Evolutionary conservation across 176 grass and related monocot genomes (phyloP).

Genomic region (Chloris gayana): DNA sequence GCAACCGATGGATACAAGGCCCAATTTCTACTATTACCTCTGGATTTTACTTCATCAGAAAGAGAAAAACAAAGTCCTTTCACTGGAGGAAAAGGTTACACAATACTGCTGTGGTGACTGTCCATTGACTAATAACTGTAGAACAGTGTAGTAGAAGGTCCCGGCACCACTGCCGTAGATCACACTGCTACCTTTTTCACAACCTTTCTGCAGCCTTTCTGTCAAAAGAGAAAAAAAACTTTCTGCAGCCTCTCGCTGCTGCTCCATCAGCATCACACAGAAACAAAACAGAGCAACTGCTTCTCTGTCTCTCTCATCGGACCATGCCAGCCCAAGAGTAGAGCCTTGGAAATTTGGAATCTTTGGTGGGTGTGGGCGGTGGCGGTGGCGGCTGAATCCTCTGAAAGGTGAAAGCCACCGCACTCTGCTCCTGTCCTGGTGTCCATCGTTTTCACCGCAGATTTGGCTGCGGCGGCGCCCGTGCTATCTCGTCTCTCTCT

Average conservation of each 20-base stretch:
- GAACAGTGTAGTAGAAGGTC: background rate
- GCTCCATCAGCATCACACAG: background rate
- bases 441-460: conserved; percentile 22
- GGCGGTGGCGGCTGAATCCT: background rate
- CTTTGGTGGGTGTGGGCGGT: background rate
- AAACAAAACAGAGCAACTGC: background rate
- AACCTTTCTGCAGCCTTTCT: background rate
- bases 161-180: conserved; percentile 13
- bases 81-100: background rate
- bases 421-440: background rate
- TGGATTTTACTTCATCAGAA: background rate
- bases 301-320: background rate
- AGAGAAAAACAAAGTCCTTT: background rate
- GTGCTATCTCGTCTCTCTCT: background rate
- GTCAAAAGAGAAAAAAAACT: too few relatives aligned
- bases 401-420: background rate
- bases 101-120: background rate
- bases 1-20: background rate
- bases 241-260: background rate
- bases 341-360: background rate
- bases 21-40: background rate
- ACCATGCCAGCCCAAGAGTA: background rate
- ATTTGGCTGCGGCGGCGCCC: background rate
- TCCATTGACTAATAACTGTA: background rate
- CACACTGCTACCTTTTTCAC: conserved; percentile 2